A percentile compares a stretch with the other conserved stretches of the same genome.
Evolutionary conservation across 495 filamentous ascomycete genomes (phyloP).

Genomic region (Xylaria palmicola): DNA sequence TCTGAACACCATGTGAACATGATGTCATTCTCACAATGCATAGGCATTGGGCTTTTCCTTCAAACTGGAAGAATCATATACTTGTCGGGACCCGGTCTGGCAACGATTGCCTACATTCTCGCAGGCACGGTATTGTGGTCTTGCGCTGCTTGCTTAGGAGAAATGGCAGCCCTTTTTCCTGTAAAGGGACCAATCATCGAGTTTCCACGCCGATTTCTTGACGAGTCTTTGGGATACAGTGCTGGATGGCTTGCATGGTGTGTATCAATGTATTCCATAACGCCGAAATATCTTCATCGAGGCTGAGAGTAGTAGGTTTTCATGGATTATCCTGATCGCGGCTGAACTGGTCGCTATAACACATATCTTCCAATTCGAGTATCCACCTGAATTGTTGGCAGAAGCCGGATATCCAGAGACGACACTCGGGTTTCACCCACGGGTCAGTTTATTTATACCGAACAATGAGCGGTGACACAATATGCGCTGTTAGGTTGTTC

Average conservation of each 20-base stretch:
- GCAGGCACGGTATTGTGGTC: conserved; percentile 45
- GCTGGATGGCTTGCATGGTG: conserved; percentile 50
- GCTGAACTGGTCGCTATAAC: conserved; percentile 38
- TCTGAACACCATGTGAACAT: conserved; percentile 41
- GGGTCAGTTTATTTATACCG: no score
- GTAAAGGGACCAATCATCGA: conserved; percentile 44
- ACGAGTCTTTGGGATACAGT: conserved; percentile 41
- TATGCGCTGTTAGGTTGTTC: no score
- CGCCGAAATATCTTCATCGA: background rate
- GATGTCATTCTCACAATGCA: conserved; percentile 39
- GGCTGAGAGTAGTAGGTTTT: conserved; percentile 27
- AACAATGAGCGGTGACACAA: no score
- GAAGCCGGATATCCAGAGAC: conserved; percentile 35
- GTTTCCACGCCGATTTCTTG: conserved; percentile 41
- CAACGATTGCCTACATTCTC: conserved; percentile 36
- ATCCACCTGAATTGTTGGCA: conserved; percentile 28
- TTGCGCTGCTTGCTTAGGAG: conserved; percentile 39
- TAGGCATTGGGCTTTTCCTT: conserved; percentile 41
- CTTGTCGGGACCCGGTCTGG: conserved; percentile 38
- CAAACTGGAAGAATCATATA: conserved; percentile 38
- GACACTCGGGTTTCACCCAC: conserved; percentile 29
- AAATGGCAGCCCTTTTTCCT: conserved; percentile 46
- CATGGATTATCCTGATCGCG: conserved; percentile 32
- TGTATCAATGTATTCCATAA: background rate
- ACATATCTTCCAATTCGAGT: conserved; percentile 38